Evolutionary conservation across 78 protist species (phyloP).

Genomic region (Speleostelium caveatum): DNA sequence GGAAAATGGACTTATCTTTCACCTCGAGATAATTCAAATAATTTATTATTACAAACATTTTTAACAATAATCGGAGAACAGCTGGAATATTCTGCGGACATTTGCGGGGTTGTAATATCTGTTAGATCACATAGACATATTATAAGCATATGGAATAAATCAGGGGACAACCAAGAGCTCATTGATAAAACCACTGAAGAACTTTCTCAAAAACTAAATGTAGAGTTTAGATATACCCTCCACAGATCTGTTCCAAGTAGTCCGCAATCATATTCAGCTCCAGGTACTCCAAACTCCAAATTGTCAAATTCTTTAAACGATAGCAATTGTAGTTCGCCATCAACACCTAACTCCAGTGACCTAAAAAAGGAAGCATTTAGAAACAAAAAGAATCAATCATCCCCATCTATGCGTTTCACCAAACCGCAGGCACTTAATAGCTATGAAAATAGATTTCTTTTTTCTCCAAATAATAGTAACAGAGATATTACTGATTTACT

Average conservation of each 20-base stretch:
- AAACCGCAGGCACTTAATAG: background rate
- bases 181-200: slow-evolving; percentile 25
- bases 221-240: slow-evolving; percentile 20
- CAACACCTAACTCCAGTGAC: background rate
- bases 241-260: slow-evolving; percentile 45
- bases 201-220: background rate
- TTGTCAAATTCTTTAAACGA: background rate
- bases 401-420: background rate
- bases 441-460: background rate
- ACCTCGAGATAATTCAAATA: slow-evolving; percentile 25
- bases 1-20: slow-evolving; percentile 43
- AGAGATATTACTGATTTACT: background rate
- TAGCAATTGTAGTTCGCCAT: slow-evolving; percentile 18
- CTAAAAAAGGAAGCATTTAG: slow-evolving; percentile 14
- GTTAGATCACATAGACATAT: slow-evolving; percentile 65
- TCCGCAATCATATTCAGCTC: background rate
- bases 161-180: slow-evolving; percentile 63
- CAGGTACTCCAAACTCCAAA: background rate
- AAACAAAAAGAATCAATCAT: slow-evolving; percentile 56
- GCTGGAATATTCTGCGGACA: slow-evolving; percentile 30
- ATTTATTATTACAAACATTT: slow-evolving; percentile 23
- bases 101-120: slow-evolving; percentile 63
- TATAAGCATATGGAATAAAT: slow-evolving; percentile 57
- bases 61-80: slow-evolving; percentile 67
- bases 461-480: background rate